These are phyloP conservation scores for Phycomyces nitens DNA, from an alignment of 192 early-diverging fungal species.

Conservation along the genomic window DNA sequence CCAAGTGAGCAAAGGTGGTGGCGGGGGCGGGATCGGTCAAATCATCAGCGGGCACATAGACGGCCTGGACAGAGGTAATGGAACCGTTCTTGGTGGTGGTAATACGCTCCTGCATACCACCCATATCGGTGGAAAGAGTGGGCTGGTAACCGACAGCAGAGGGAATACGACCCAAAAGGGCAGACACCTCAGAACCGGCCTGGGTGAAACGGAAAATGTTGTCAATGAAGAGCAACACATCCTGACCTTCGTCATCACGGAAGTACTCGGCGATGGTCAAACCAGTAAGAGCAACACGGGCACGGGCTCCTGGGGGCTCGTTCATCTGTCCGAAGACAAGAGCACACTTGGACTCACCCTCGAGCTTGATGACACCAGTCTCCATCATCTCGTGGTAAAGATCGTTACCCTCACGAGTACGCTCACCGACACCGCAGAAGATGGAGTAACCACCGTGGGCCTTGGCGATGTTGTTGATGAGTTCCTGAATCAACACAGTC, in stretches of 20 bases:
- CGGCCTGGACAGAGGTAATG: slow-evolving; percentile 96
- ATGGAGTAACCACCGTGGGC: slow-evolving; percentile 98
- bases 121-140: slow-evolving; percentile 98
- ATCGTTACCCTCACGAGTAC: slow-evolving; percentile 99
- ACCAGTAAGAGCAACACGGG: slow-evolving; percentile 96
- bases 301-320: slow-evolving; percentile 98
- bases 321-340: slow-evolving; percentile 99
- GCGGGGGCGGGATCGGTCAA: slow-evolving; percentile 99
- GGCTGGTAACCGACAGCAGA: slow-evolving; percentile 99
- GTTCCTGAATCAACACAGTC: slow-evolving; percentile 98
- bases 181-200: slow-evolving; percentile 99
- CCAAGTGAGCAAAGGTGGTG: slow-evolving; percentile 98
- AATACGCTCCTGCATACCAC: slow-evolving; percentile 99
- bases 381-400: slow-evolving; percentile 52
- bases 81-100: slow-evolving; percentile 99
- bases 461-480: slow-evolving; percentile 99
- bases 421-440: slow-evolving; percentile 97
- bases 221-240: slow-evolving; percentile 99
- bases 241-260: slow-evolving; percentile 99
- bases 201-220: slow-evolving; percentile 99
- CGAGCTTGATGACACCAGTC: slow-evolving; percentile 92
- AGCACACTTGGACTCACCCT: slow-evolving; percentile 91
- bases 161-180: slow-evolving; percentile 97
- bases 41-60: slow-evolving; percentile 99
- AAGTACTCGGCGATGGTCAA: slow-evolving; percentile 99